These are phyloP conservation scores for Brassica nigra DNA, from an alignment of 345 rosid species.

Conservation along the genomic window DNA sequence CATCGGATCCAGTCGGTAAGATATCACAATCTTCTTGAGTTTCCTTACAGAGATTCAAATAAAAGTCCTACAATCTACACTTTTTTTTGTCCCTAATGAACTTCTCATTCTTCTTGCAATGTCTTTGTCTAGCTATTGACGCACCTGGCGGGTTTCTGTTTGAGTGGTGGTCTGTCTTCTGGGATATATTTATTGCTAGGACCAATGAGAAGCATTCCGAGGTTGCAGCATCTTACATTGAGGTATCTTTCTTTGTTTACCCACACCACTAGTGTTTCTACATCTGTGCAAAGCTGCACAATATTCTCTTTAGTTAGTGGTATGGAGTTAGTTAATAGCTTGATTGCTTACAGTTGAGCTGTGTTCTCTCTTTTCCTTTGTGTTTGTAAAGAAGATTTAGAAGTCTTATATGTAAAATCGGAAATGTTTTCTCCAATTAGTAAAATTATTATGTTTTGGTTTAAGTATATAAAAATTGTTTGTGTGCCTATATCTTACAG, in stretches of 20 bases:
- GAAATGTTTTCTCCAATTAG: not conserved
- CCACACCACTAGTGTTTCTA: slow-evolving; percentile 2
- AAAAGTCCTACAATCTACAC: not conserved
- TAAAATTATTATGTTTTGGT: not conserved
- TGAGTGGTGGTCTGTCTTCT: slow-evolving; percentile 99
- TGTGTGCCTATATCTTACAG: slow-evolving; percentile 32
- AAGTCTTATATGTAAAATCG: not conserved
- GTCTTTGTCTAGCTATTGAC: slow-evolving; percentile 72
- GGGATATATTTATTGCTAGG: slow-evolving; percentile 99
- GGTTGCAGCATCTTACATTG: slow-evolving; percentile 96
- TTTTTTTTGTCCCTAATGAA: not conserved
- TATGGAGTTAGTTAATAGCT: slow-evolving; percentile 15
- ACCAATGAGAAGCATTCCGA: slow-evolving; percentile 98
- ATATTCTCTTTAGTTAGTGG: not conserved
- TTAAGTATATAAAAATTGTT: not conserved
- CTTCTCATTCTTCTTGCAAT: slow-evolving; percentile 17
- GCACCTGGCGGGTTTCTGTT: slow-evolving; percentile 99
- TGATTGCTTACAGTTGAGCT: slow-evolving; percentile 4
- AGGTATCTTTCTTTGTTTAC: slow-evolving; percentile 51
- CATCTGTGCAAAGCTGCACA: slow-evolving; percentile 13
- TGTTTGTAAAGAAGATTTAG: not conserved
- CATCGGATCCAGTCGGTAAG: slow-evolving; percentile 97
- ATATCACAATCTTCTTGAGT: slow-evolving; percentile 26
- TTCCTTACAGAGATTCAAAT: not conserved
- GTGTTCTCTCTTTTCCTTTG: not conserved